Percentiles rank a stretch among this genome's conserved stretches.
phyloP scores from a whole-genome alignment of 2,329 filamentous ascomycete genomes.

The Phaeosphaeriaceae sp. region DNA sequence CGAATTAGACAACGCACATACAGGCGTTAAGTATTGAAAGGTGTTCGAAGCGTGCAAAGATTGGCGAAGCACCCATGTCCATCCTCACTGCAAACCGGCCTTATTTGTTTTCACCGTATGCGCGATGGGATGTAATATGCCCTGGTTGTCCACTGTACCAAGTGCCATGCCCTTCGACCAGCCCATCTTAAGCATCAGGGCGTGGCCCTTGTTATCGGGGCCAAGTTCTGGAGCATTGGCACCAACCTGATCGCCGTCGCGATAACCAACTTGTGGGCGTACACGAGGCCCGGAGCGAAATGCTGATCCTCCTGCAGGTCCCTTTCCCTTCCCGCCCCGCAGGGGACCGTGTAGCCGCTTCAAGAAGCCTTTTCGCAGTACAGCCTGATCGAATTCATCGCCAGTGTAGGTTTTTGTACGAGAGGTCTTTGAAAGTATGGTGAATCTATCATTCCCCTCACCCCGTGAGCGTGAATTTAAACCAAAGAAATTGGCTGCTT shows the following conservation, averaged over 20 bases:
- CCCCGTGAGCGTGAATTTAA: constrained; percentile 87
- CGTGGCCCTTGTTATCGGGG: constrained; percentile 79
- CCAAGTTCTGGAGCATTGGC: constrained; percentile 84
- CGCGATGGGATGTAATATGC: constrained; percentile 82
- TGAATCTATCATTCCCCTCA: constrained; percentile 73
- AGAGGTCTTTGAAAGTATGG: constrained; percentile 76
- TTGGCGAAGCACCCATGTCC: too few relatives aligned
- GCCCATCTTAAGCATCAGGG: constrained; percentile 96
- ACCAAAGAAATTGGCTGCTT: constrained; percentile 74
- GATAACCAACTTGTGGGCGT: constrained; percentile 57
- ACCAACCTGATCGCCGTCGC: constrained; percentile 88
- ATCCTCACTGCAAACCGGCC: constrained; percentile 67
- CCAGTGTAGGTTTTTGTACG: constrained; percentile 68
- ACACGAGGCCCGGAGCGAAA: constrained; percentile 18
- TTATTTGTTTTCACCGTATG: constrained; percentile 88
- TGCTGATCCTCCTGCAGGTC: constrained; percentile 8
- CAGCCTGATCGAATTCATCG: constrained; percentile 56
- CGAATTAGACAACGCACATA: too few relatives aligned
- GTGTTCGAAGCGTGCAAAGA: too few relatives aligned
- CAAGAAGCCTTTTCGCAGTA: constrained; percentile 56
- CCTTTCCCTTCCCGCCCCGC: constrained; percentile 10
- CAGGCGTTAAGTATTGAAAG: too few relatives aligned
- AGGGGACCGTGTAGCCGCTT: constrained; percentile 43
- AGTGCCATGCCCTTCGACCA: constrained; percentile 88
- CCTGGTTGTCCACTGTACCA: constrained; percentile 82